A percentile compares a stretch with the other conserved stretches of the same genome.
Conservation (phyloP, 2,329 filamentous ascomycete species). For the Tolypocladium amazonense region DNA sequence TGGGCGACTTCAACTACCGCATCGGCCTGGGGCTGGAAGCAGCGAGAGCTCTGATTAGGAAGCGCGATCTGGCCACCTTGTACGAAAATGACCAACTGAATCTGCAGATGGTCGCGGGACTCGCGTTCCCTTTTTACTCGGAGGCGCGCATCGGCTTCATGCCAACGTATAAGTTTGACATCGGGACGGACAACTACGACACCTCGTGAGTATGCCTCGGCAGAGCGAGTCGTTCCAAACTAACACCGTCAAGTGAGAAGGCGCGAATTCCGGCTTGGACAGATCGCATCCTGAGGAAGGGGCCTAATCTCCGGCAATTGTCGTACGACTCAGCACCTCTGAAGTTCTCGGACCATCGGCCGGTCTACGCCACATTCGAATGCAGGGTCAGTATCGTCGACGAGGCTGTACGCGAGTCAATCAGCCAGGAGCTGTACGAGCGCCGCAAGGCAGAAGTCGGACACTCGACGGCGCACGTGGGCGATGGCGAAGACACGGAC, state of each 20-base stretch:
- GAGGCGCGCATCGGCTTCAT: constrained; percentile 81
- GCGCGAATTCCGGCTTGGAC: constrained; percentile 94
- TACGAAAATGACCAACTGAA: constrained; percentile 96
- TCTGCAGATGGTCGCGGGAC: constrained; percentile 87
- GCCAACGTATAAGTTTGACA: constrained; percentile 92
- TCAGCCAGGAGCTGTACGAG: constrained; percentile 67
- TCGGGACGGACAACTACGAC: constrained; percentile 82
- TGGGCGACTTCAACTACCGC: constrained; percentile 97
- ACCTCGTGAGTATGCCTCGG: constrained; percentile 53
- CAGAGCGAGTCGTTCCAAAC: neutral
- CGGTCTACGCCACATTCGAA: constrained; percentile 82
- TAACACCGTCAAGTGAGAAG: constrained; percentile 57
- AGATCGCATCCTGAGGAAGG: constrained; percentile 83
- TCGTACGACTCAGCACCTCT: constrained; percentile 76
- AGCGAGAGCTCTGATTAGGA: constrained; percentile 63
- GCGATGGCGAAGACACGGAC: constrained; percentile 44
- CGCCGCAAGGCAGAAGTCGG: constrained; percentile 58
- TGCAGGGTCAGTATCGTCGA: constrained; percentile 75
- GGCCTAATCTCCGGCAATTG: constrained; percentile 69
- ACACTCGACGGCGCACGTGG: constrained; percentile 45
- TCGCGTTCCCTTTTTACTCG: constrained; percentile 84
- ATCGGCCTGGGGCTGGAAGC: constrained; percentile 76
- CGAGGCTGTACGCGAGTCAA: constrained; percentile 57
- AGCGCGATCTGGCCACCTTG: constrained; percentile 62
- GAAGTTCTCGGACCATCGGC: constrained; percentile 89